Evolutionary conservation across 169 alveolate species (phyloP), one percentile per base, ranked within the genome.

Genomic region (Cryptosporidium tyzzeri): DNA sequence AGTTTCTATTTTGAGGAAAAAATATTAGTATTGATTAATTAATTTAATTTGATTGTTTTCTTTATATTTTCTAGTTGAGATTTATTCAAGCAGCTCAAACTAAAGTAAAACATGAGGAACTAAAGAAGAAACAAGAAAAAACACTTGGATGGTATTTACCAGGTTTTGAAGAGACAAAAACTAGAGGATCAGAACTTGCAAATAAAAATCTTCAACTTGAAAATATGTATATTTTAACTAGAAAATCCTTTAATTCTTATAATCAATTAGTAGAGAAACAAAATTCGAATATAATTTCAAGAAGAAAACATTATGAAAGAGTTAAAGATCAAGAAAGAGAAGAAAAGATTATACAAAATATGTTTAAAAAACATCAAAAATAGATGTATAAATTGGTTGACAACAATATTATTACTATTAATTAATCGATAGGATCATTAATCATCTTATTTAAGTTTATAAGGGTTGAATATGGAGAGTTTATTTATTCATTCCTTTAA

Each of bases 1-100:
- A 73, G 86, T 73, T 35, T 23, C 6, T 68, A 0, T 37, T 68
- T 3, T 4, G 3, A 23, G 55, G 1, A 48, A 31, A 31, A 14
- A 14, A 48, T 14, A 16, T 9, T 48, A 48, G 23, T 48, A 48
- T 41, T 41, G 55, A 41, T 6, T 41, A 2, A 14, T 41, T 3
- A 16, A 12, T 70, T 31, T 39, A 41, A 41, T 12, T 41, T 41
- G 1, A 37, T 37, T 37, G 2, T 5, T 53, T 16, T 62, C n/a
- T 48, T n/a, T 48, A 2, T 0, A 8, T 12, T 73, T 18, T 23
- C 26, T 44, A 80, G 89, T 65, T 80, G 74, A 80, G 89, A 29
- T 80, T 80, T 39, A 80, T 80, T 10, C 89, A 80, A 29, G 89
- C 75, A n/a, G 89, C 89, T 39, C 89, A 80, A 29, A 41, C 89